phyloP scores from a whole-genome alignment of 768 basidiomycete genomes.

The Pleurotus pulmonarius region DNA sequence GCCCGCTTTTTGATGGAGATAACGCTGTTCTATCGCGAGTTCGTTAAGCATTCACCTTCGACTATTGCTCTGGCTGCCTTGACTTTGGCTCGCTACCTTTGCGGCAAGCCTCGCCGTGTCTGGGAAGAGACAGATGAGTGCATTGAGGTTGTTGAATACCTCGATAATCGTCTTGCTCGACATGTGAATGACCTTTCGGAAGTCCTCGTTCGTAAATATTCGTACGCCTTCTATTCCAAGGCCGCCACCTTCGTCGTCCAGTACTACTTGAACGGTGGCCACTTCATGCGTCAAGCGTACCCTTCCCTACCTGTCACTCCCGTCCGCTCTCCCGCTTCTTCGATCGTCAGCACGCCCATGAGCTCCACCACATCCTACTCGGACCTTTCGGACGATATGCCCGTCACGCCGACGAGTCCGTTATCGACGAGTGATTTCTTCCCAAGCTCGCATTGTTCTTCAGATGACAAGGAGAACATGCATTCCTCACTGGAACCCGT shows the following conservation, averaged over 20 bases:
- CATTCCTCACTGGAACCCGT: conserved; percentile 59
- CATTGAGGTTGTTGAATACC: conserved; percentile 76
- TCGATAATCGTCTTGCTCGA: conserved; percentile 84
- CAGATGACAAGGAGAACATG: conserved; percentile 76
- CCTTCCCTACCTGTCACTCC: conserved; percentile 66
- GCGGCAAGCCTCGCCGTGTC: conserved; percentile 70
- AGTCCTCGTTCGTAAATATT: conserved; percentile 97
- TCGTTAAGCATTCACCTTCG: conserved; percentile 80
- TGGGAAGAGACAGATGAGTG: conserved; percentile 86
- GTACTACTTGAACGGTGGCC: conserved; percentile 88
- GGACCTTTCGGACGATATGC: conserved; percentile 81
- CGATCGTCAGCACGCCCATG: conserved; percentile 63
- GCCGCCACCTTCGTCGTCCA: conserved; percentile 92
- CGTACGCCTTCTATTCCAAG: conserved; percentile 94
- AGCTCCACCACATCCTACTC: conserved; percentile 72
- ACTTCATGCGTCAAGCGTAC: conserved; percentile 50
- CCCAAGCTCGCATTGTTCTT: conserved; percentile 44
- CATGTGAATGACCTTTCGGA: conserved; percentile 92
- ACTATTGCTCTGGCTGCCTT: conserved; percentile 88
- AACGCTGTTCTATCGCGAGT: conserved; percentile 96
- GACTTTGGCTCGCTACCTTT: conserved; percentile 84
- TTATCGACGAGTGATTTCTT: conserved; percentile 60
- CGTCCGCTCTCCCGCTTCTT: conserved; percentile 48
- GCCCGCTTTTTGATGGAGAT: conserved; percentile 99
- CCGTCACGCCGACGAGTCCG: conserved; percentile 76